A percentile compares a stretch with the other conserved stretches of the same genome.
phyloP scores from a whole-genome alignment of 2,329 filamentous ascomycete genomes.

The Ophiostoma angusticollis region DNA sequence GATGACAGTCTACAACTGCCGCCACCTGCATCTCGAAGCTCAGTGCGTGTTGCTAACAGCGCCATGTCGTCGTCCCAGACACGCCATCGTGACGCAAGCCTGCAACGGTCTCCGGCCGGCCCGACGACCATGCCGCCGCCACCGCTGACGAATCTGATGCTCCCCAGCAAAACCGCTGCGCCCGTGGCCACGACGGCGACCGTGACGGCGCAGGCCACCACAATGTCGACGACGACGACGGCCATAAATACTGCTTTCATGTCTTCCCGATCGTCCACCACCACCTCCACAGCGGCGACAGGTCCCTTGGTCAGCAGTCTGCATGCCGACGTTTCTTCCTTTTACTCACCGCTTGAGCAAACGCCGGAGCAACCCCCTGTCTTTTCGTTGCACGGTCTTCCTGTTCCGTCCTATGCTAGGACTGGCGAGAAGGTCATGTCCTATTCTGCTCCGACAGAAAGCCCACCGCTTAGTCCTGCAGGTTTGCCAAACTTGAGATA shows the following conservation, averaged over 20 bases:
- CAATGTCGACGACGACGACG: constrained; percentile 11
- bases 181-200: constrained; percentile 8
- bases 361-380: not conserved
- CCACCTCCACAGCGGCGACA: too few relatives aligned
- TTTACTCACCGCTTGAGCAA: not conserved
- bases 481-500: constrained; percentile 31
- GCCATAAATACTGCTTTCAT: too few relatives aligned
- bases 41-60: constrained; percentile 28
- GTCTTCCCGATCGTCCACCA: not conserved
- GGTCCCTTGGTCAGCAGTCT: too few relatives aligned
- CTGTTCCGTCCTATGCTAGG: not conserved
- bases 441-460: constrained; percentile 5
- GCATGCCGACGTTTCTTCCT: too few relatives aligned
- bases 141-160: constrained; percentile 9
- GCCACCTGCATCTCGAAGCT: constrained; percentile 32
- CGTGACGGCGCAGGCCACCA: constrained; percentile 17
- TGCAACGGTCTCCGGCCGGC: constrained; percentile 25
- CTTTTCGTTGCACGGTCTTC: not conserved
- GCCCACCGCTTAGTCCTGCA: constrained; percentile 23
- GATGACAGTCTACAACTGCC: too few relatives aligned
- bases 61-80: constrained; percentile 33
- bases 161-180: constrained; percentile 8
- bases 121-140: constrained; percentile 18
- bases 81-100: too few relatives aligned
- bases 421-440: not conserved